Base-by-base conservation (phyloP, 805 yeast genomes). In the Lachancea fermentati region DNA sequence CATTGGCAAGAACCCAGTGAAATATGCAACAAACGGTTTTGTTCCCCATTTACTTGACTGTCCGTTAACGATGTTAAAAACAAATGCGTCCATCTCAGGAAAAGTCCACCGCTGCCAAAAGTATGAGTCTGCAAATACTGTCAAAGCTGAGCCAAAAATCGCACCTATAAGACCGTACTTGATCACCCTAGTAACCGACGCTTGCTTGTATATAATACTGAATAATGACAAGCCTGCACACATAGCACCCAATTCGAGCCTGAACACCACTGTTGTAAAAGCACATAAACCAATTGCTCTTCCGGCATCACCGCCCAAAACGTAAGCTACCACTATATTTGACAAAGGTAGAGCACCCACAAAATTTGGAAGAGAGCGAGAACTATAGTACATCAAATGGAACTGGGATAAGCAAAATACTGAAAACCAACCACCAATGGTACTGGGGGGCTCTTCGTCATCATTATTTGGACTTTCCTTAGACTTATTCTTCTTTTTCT, bases 321-420 rank as follows among this genome's bases (percentile, higher is more conserved):
- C 50, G 52, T 67, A 68, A 4, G 77, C 67, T 32, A 82, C 48
- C 0, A 83, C 82, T 34, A 64, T 51, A 41, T 75, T 74, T 3
- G 81, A 80, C 28, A 85, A 54, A 3, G 97, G 96, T 39, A 91
- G 65, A 2, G 84, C 88, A 12, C 75, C 56, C 42, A 89, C 65
- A 50, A 82, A 83, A 61, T 91, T 91, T n/a, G 97, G 96, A 43
- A 91, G 67, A 0, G 95, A 78, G 49, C 97, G 71, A 2, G 95
- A 72, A n/a, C 85, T 69, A 57, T 91, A 91, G 65, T 69, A 91
- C 44, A 81, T 63, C 14, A 86, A 46, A 57, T 91, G 97, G 65
- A 89, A 91, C 57, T 88, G 93, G 6, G 83, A 60, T 41, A 75
- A 62, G 30, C 71, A 68, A 42, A 88, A 69, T 2, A 82, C 42